These are phyloP conservation scores for Aspergillus vadensis DNA, from an alignment of 2,329 filamentous ascomycete species.

Conservation along the genomic window DNA sequence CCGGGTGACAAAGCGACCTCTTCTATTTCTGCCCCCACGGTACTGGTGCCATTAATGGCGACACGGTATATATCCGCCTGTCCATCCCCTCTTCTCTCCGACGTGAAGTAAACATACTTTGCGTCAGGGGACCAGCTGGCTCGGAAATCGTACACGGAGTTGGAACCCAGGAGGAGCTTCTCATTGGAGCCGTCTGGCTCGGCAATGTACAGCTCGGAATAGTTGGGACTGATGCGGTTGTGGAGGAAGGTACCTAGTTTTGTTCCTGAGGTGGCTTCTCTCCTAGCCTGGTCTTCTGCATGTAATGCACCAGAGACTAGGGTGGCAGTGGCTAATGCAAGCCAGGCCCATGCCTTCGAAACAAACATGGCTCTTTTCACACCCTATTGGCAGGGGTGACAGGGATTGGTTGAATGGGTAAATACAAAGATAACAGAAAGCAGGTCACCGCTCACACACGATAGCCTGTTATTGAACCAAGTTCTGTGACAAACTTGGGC, in stretches of 20 bases:
- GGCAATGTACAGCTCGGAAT: slow-evolving; percentile 35
- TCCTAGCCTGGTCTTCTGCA: too few relatives aligned
- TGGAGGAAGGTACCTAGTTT: slow-evolving; percentile 28
- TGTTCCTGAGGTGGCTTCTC: too few relatives aligned
- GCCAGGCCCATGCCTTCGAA: too few relatives aligned
- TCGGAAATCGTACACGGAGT: slow-evolving; percentile 44
- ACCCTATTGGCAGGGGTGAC: too few relatives aligned
- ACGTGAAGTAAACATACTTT: slow-evolving; percentile 45
- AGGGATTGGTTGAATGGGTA: too few relatives aligned
- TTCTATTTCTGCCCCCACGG: slow-evolving; percentile 1
- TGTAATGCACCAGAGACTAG: too few relatives aligned
- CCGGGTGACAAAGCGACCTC: slow-evolving; percentile 35
- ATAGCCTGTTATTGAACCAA: too few relatives aligned
- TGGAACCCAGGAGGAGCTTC: slow-evolving; percentile 31
- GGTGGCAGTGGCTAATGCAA: too few relatives aligned
- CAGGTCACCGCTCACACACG: too few relatives aligned
- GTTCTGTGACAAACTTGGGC: too few relatives aligned
- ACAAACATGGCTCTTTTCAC: too few relatives aligned
- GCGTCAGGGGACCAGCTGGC: slow-evolving; percentile 43
- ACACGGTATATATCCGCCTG: slow-evolving; percentile 47
- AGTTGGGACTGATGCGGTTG: slow-evolving; percentile 40
- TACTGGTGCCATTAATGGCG: slow-evolving; percentile 36
- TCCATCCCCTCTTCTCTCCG: slow-evolving; percentile 44
- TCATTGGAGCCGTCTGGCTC: slow-evolving; percentile 45
- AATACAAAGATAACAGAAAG: too few relatives aligned